Evolutionary conservation across 23 red algal species (phyloP).

Genomic region (Gracilaria gracilis): DNA sequence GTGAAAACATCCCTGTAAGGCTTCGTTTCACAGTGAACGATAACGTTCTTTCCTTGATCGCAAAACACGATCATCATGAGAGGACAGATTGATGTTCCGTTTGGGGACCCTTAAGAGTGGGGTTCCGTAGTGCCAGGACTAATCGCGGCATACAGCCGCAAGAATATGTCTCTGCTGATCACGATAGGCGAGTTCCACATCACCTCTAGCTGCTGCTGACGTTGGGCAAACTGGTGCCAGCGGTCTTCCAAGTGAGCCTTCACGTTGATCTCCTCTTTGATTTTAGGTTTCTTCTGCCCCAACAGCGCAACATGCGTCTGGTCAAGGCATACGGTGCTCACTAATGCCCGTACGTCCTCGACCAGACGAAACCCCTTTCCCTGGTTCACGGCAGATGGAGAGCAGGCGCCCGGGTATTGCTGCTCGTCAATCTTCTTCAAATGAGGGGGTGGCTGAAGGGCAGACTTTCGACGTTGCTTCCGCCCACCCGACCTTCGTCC

Average conservation of each 20-base stretch:
- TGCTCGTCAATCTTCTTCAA: background rate
- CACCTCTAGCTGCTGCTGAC: background rate
- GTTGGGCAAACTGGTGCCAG: background rate
- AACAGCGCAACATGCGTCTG: background rate
- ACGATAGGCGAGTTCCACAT: background rate
- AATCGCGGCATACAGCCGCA: too few relatives aligned
- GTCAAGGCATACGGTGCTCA: background rate
- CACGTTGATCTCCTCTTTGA: background rate
- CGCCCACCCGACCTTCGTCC: background rate
- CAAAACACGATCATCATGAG: too few relatives aligned
- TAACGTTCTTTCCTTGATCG: too few relatives aligned
- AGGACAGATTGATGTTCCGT: too few relatives aligned
- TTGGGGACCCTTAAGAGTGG: too few relatives aligned
- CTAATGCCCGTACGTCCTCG: background rate
- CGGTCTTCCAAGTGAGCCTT: slow-evolving; percentile 3
- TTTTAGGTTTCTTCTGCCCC: background rate
- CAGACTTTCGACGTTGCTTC: background rate
- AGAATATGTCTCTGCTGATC: too few relatives aligned
- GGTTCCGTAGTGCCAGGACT: too few relatives aligned
- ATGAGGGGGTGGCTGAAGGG: background rate
- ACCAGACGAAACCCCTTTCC: background rate
- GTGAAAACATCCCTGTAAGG: too few relatives aligned
- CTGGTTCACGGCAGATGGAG: background rate
- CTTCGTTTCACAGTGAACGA: too few relatives aligned
- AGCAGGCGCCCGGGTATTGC: background rate